phyloP scores from a whole-genome alignment of 768 basidiomycete genomes.

The Hericium coralloides region DNA sequence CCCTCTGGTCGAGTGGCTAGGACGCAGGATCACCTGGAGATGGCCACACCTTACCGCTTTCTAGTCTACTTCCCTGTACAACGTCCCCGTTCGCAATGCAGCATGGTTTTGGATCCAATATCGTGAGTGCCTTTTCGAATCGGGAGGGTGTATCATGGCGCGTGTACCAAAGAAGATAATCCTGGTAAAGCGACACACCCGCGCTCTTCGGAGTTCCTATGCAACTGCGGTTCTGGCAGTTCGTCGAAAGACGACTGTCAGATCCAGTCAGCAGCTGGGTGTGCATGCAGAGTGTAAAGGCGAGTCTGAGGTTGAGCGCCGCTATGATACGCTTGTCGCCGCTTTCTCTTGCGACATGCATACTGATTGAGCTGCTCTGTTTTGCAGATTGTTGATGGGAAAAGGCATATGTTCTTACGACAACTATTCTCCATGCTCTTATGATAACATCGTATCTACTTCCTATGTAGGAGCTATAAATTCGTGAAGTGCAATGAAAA shows the following conservation, averaged over 20 bases:
- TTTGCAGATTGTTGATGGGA: background rate
- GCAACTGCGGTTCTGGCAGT: conserved; percentile 8
- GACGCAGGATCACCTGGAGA: conserved; percentile 92
- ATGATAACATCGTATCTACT: too few species aligned
- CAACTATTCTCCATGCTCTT: too few species aligned
- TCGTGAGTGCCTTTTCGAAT: conserved; percentile 5
- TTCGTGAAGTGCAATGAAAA: too few species aligned
- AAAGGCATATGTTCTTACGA: too few species aligned
- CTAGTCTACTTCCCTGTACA: conserved; percentile 10
- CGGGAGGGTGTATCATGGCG: conserved; percentile 3
- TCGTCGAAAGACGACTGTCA: conserved; percentile 9
- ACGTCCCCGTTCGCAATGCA: conserved; percentile 23
- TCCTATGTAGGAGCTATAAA: too few species aligned
- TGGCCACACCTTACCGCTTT: conserved; percentile 40
- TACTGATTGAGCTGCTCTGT: background rate
- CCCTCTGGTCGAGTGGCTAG: conserved; percentile 84
- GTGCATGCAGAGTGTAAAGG: conserved; percentile 74
- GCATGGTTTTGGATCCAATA: conserved; percentile 4
- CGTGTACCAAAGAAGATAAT: conserved; percentile 59
- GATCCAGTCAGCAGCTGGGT: conserved; percentile 37
- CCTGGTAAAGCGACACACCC: conserved; percentile 88
- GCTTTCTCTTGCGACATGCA: background rate
- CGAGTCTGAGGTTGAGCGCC: conserved; percentile 63
- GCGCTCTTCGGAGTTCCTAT: conserved; percentile 27
- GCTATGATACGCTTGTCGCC: background rate